phyloP scores from a whole-genome alignment of 106 monocot species.

The Phalaenopsis aphrodite region DNA sequence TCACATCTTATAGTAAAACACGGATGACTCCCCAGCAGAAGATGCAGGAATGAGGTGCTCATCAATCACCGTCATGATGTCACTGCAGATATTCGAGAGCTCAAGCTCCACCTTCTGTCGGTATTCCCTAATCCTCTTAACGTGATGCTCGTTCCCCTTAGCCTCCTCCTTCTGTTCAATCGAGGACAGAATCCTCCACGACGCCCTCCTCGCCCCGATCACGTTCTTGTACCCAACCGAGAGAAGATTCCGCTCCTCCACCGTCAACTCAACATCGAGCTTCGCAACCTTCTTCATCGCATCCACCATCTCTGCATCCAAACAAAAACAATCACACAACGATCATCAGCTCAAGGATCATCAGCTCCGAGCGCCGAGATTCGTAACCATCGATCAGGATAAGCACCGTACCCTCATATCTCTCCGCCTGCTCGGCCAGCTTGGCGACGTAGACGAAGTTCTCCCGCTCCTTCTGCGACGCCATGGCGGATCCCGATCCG shows the following conservation, averaged over 20 bases:
- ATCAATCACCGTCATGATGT: constrained; percentile 32
- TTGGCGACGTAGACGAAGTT: constrained; percentile 5
- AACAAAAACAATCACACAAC: neutral
- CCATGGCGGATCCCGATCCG: constrained; percentile 1
- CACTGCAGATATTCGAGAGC: constrained; percentile 31
- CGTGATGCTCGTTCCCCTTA: constrained; percentile 54
- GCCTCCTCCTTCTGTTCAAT: constrained; percentile 77
- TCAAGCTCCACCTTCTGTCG: constrained; percentile 60
- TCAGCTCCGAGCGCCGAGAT: constrained; percentile 9
- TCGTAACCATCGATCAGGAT: neutral
- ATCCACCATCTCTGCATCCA: constrained; percentile 63
- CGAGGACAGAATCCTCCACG: constrained; percentile 63
- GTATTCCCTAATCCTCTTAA: constrained; percentile 43
- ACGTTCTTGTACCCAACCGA: constrained; percentile 81
- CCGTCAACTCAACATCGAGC: constrained; percentile 60
- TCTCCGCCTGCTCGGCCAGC: constrained; percentile 10
- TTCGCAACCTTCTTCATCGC: constrained; percentile 75
- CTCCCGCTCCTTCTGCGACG: neutral
- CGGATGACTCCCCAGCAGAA: constrained; percentile 22
- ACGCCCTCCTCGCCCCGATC: constrained; percentile 52
- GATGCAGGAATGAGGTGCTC: constrained; percentile 37
- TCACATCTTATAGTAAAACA: constrained; percentile 47
- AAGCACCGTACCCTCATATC: constrained; percentile 45
- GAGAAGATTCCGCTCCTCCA: constrained; percentile 80
- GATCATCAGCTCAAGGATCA: neutral